Evolutionary conservation across 176 grass and related monocot species (phyloP), one percentile per base, ranked within the genome.

Genomic region (Avena atlantica): DNA sequence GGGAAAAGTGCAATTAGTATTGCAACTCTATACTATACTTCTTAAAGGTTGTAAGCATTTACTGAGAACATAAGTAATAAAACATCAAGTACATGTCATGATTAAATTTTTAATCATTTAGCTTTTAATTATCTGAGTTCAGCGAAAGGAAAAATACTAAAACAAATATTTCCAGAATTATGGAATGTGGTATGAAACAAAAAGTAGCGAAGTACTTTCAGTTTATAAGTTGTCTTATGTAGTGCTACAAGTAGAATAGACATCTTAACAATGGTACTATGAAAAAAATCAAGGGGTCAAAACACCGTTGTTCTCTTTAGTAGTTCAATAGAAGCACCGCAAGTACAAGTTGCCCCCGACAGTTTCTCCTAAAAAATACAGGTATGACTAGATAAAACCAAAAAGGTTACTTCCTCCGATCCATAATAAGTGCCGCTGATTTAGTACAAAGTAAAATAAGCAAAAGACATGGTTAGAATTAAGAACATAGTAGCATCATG

Each of bases 31-130:
- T 24, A 15, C 6, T 74, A 21, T 1, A 27, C 14, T 84, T 80
- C 10, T 24, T 91, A 61, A 79, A 81, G n/a, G 40, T 77, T 80
- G 57, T 50, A 27, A 36, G 17, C 52, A 79, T 49, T 85, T 27
- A 60, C 11, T 61, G 75, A 57, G 61, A 68, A 78, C 6, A 76
- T 19, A 57, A 25, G 25, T 36, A 9, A 44, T 27, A 58, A 51
- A 75, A 24, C 14, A 85, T 1, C 20, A 0, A 55, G 29, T 71
- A 52, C 40, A 51, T 68, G 11, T 12, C 13, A 45, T 3, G 12
- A 23, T 19, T 21, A 72, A 63, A 79, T 75, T 45, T 20, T 36
- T 57, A 83, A 59, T 8, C 4, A 12, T 69, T 48, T 34, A 48
- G 65, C 49, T 55, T 48, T 11, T 31, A 70, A n/a, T 60, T 31